Evolutionary conservation across 345 rosid genomes (phyloP).

Genomic region (thale cress (Arabidopsis thaliana)): TAIR10.1 NC_003071.7:7186001-7186500

Average conservation of each 20-base stretch:
- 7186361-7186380: constrained; percentile 30
- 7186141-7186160: neutral
- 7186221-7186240: neutral
- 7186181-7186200: neutral
- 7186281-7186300: constrained; percentile 34
- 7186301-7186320: constrained; percentile 20
- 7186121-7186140: neutral
- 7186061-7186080: neutral
- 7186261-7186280: constrained; percentile 12
- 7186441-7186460: constrained; percentile 13
- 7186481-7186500: constrained; percentile 19
- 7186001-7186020: neutral
- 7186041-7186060: neutral
- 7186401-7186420: neutral
- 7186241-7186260: constrained; percentile 7
- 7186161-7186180: neutral
- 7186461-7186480: constrained; percentile 24
- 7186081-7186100: neutral
- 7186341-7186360: constrained; percentile 16
- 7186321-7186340: constrained; percentile 21
- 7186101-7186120: neutral
- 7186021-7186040: neutral
- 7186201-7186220: neutral
- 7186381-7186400: constrained; percentile 16
- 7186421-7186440: constrained; percentile 16